Percentiles rank a stretch among this genome's conserved stretches.
These are phyloP conservation scores for Phytopythium montanum DNA, from an alignment of 352 stramenopile genomes.

Conservation along the genomic window DNA sequence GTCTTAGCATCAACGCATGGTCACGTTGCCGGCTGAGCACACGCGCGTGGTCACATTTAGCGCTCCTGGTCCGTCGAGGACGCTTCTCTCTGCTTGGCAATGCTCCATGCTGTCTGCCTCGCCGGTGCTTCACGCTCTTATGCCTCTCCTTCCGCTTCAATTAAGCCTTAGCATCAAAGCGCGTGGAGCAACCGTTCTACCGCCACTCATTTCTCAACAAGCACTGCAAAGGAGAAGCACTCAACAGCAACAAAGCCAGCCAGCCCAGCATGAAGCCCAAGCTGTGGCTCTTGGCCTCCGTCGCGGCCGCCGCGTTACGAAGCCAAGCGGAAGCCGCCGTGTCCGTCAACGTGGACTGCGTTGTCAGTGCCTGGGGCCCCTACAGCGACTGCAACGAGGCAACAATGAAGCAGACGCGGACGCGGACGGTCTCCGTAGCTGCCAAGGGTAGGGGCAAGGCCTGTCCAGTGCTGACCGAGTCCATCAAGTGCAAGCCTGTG, in stretches of 20 bases:
- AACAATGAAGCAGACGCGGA: slow-evolving; percentile 41
- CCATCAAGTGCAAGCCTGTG: slow-evolving; percentile 38
- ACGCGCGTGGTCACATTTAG: neutral
- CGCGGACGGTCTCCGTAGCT: slow-evolving; percentile 12
- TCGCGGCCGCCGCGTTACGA: neutral
- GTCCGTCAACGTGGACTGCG: slow-evolving; percentile 44
- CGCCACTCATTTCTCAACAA: neutral
- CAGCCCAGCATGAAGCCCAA: neutral
- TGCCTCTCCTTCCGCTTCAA: neutral
- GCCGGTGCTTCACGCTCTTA: neutral
- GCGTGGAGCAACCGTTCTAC: neutral
- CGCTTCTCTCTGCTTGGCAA: neutral
- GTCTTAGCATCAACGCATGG: neutral
- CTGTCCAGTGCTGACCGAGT: slow-evolving; percentile 32
- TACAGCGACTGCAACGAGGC: slow-evolving; percentile 34
- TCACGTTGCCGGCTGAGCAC: neutral
- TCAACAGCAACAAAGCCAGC: neutral
- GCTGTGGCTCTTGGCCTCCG: neutral
- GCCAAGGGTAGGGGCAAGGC: slow-evolving; percentile 23
- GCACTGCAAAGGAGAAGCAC: neutral
- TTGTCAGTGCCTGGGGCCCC: slow-evolving; percentile 35
- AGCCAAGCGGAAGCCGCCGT: neutral
- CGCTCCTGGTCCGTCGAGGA: neutral
- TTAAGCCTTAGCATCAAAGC: neutral
- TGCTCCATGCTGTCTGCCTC: neutral